These are phyloP conservation scores for Prototheca wickerhamii DNA, from an alignment of 163 green algal genomes.

Conservation along the genomic window DNA sequence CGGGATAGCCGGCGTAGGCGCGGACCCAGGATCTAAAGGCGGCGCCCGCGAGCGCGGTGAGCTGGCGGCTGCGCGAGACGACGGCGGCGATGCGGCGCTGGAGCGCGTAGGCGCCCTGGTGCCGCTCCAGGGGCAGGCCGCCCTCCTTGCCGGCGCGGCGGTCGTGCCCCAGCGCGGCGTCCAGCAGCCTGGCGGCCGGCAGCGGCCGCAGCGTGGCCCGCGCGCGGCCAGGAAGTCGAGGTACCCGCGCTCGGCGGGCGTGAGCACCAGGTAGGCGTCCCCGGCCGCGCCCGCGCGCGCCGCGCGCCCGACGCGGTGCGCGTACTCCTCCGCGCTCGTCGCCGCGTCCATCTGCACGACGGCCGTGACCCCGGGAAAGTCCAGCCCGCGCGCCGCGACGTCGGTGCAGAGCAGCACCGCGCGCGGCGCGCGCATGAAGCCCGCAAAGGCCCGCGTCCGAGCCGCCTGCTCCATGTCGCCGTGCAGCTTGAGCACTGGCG, in stretches of 20 bases:
- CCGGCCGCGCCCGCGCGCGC: conserved; percentile 79
- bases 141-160: not conserved
- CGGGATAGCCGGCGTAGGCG: conserved; percentile 74
- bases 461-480: conserved; percentile 39
- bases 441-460: conserved; percentile 43
- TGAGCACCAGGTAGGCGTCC: conserved; percentile 66
- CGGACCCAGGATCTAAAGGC: conserved; percentile 76
- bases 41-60: conserved; percentile 44
- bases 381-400: conserved; percentile 68
- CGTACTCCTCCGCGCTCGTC: conserved; percentile 55
- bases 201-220: conserved; percentile 22
- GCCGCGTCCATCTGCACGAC: conserved; percentile 75
- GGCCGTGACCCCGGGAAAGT: conserved; percentile 60
- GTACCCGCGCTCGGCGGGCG: conserved; percentile 59
- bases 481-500: conserved; percentile 38
- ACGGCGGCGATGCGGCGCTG: conserved; percentile 31
- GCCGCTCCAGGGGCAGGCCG: conserved; percentile 25
- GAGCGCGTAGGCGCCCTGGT: conserved; percentile 29
- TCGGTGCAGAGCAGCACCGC: conserved; percentile 73
- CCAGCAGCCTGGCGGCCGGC: too few species aligned
- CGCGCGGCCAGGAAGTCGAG: conserved; percentile 49
- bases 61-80: conserved; percentile 23
- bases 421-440: conserved; percentile 54
- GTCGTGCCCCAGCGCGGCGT: conserved; percentile 14
- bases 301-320: conserved; percentile 87